phyloP scores from a whole-genome alignment of 345 rosid species.

The Populus alba region DNA sequence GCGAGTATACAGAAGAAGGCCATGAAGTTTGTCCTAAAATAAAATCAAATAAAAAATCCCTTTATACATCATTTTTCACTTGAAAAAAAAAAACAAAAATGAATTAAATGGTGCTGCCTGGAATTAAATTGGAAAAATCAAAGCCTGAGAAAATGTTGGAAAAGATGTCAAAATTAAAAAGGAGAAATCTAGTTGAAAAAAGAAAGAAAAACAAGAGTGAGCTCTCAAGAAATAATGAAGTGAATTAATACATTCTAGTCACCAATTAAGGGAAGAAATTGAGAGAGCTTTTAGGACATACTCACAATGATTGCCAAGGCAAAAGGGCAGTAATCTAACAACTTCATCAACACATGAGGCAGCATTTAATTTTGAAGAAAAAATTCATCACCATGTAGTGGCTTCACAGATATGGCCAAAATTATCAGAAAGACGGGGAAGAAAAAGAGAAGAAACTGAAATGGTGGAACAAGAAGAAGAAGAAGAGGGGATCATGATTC shows the following conservation, averaged over 20 bases:
- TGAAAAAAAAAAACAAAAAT: background rate
- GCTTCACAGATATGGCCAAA: background rate
- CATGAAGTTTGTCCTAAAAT: background rate
- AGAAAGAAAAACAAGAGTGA: background rate
- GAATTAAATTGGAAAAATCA: background rate
- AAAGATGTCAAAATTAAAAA: background rate
- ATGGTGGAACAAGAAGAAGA: conserved; percentile 3
- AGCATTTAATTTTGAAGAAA: background rate
- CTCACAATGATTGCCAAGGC: background rate
- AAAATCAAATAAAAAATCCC: background rate
- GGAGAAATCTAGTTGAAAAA: no score
- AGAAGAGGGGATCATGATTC: conserved; percentile 1
- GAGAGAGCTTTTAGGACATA: background rate
- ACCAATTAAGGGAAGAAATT: background rate
- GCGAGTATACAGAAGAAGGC: background rate
- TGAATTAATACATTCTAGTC: background rate
- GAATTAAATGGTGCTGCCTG: background rate
- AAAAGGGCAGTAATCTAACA: background rate
- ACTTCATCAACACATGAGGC: background rate
- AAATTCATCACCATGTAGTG: background rate
- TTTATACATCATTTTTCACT: background rate
- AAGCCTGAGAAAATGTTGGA: background rate
- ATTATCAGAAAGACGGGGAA: background rate
- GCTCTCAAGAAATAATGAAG: background rate
- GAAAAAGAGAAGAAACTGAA: conserved; percentile 1